phyloP scores from a whole-genome alignment of 1,139 yeast species.

The Pichia sp. region DNA sequence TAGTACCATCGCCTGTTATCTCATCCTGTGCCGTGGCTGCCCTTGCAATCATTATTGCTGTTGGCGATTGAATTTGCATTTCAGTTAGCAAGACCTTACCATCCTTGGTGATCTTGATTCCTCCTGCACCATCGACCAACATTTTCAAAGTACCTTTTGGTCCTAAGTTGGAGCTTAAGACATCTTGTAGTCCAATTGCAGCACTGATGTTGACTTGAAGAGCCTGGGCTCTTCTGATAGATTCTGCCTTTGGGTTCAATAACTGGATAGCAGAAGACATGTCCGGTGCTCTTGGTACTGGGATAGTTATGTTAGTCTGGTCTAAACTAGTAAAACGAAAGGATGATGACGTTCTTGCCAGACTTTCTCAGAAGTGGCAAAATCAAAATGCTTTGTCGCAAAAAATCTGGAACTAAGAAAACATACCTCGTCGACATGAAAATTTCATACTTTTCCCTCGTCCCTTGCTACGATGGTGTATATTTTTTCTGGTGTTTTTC shows the following conservation, averaged over 20 bases:
- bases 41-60: slow-evolving; percentile 97
- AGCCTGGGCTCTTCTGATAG: slow-evolving; percentile 90
- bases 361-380: not conserved
- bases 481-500: too few relatives aligned
- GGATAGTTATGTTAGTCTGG: too few relatives aligned
- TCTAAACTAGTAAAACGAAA: too few relatives aligned
- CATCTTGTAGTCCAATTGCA: slow-evolving; percentile 94
- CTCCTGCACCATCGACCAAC: slow-evolving; percentile 96
- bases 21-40: slow-evolving; percentile 99
- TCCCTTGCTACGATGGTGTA: not conserved
- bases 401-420: not conserved
- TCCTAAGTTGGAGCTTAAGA: slow-evolving; percentile 85
- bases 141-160: slow-evolving; percentile 97
- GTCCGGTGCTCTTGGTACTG: too few relatives aligned
- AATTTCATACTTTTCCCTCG: not conserved
- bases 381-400: not conserved
- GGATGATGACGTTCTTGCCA: too few relatives aligned
- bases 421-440: not conserved
- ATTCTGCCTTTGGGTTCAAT: slow-evolving; percentile 95
- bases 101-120: slow-evolving; percentile 91
- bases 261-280: slow-evolving; percentile 68
- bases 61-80: slow-evolving; percentile 99
- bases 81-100: slow-evolving; percentile 91
- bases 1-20: slow-evolving; percentile 98
- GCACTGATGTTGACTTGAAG: slow-evolving; percentile 92